Base-by-base conservation (phyloP, 2,329 filamentous ascomycete genomes). In the Ascochyta clinopodiicola region DNA sequence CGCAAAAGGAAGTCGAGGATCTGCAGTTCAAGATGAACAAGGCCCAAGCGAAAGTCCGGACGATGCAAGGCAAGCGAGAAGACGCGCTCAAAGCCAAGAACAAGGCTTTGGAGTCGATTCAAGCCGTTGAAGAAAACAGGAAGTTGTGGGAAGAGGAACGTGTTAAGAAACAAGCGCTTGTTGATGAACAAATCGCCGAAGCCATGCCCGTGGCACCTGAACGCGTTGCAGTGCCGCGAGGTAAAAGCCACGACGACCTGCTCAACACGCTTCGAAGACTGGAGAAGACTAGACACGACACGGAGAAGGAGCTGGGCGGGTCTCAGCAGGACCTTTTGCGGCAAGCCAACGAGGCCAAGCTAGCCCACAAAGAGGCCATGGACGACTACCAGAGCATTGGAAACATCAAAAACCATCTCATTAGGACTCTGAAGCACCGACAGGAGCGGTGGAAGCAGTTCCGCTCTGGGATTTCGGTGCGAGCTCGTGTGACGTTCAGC, bases 401-500 rank as follows among this genome's bases (percentile, higher is more conserved):
- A 8, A 45, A 31, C 10, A 34, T 63, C 55, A 66, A 60, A 27
- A 64, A 49, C 59, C 74, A 77, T 43, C 77, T 87, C 38, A 83
- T 82, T 63, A 68, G 80, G 29, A 86, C 92, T 0, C 84, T 96
- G 36, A 77, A 79, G 9, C 80, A 88, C 52, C 90, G 95, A 15
- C 83, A 90, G 52, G 79, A 82, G 25, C 87, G 92, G 64, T 99
- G 92, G 90, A 82, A 86, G 52, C 81, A 84, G 45, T 98, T 99
- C 76, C 89, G 94, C 67, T 84, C 87, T 24, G 86, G 88, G 64
- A 97, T 99, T 67, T 94, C 92, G 34, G 86, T 89, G n/a, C 86
- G 90, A 51, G 91, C 95, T 40, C 88, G 92, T 44, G 88, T 89
- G 48, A 91, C 91, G 58, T 99, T 99, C 76, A 88, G 86, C 47